Base-by-base conservation (phyloP, 1,284 basidiomycete genomes). In the Rhodotorula sp. region DNA sequence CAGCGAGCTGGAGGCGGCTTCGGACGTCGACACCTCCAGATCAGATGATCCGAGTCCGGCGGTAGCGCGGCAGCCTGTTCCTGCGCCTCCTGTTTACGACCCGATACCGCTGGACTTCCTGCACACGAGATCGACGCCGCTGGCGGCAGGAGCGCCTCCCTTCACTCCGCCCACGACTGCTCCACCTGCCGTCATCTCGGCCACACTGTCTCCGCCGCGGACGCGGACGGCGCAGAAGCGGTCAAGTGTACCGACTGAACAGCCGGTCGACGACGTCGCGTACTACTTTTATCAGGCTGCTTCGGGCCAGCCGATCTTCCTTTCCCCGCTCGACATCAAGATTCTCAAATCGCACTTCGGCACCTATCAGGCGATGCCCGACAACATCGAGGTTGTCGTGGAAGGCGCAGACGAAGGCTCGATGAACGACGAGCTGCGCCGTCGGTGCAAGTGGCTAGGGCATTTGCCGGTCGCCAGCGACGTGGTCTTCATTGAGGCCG, bases 241-340 rank as follows among this genome's bases (percentile, higher is more conserved):
- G 68, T 26, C 54, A 31, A 92, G 92, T 78, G 90, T 3, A 66
- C 77, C 28, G 89, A 90, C 2, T 89, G 90, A 18, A 2, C 90
- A 23, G n/a, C 34, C 56, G 21, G 19, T 21, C 12, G 43, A 52
- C 26, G 50, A 61, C 54, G 52, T 45, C 18, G 49, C 71, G 16
- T 98, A 97, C 82, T 93, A 91, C 79, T 99, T 92, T 81, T 99
- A 97, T 81, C 97, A 99, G 81, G 91, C 93, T 18, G 88, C 92
- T 0, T 92, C 92, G 3, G 97, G 95, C 23, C 86, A 92, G 71
- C 91, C 92, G 26, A 86, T 98, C 77, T 99, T 91, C 83, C 86
- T 99, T 21, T 93, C 97, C 79, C 95, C 95, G 3, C 86, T 99
- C 54, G 95, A 99, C 80, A 97, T 95, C 82, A 91, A 90, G 81